Conservation (phyloP, 192 early-diverging fungal species). For the Entrophospora sp. region DNA sequence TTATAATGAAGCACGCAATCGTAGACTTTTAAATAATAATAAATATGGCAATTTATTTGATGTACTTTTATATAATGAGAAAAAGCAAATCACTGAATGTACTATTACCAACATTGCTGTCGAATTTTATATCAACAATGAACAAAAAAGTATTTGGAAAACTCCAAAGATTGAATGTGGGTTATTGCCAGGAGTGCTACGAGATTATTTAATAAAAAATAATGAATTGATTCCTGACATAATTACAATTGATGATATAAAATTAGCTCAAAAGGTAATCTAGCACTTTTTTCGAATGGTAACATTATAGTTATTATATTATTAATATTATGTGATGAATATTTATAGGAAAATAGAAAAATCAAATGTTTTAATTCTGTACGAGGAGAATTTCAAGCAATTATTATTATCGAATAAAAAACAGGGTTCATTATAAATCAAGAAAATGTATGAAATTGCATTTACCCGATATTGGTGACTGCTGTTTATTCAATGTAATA, state of each 20-base stretch:
- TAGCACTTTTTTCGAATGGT: neutral
- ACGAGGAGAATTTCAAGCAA: slow-evolving; percentile 35
- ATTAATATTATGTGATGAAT: neutral
- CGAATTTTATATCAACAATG: slow-evolving; percentile 19
- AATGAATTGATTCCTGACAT: slow-evolving; percentile 28
- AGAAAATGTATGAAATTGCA: too few species aligned
- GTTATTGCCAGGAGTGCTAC: slow-evolving; percentile 38
- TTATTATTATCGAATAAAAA: too few species aligned
- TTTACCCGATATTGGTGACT: too few species aligned
- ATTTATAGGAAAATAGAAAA: slow-evolving; percentile 29
- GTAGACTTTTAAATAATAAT: slow-evolving; percentile 20
- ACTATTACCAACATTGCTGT: slow-evolving; percentile 50
- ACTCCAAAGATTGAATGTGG: slow-evolving; percentile 36
- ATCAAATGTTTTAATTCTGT: slow-evolving; percentile 54
- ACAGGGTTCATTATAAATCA: too few species aligned
- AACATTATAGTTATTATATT: neutral
- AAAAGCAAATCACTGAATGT: slow-evolving; percentile 41
- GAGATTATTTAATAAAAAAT: slow-evolving; percentile 31
- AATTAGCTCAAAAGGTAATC: slow-evolving; percentile 35
- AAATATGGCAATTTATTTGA: slow-evolving; percentile 32
- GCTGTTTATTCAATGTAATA: too few species aligned
- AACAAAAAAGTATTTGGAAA: slow-evolving; percentile 31
- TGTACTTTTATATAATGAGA: slow-evolving; percentile 43
- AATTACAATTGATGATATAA: slow-evolving; percentile 38
- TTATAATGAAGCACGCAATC: slow-evolving; percentile 36